A percentile compares a stretch with the other conserved stretches of the same genome.
Conservation (phyloP, 441 rosid species). For the Viola pubescens region DNA sequence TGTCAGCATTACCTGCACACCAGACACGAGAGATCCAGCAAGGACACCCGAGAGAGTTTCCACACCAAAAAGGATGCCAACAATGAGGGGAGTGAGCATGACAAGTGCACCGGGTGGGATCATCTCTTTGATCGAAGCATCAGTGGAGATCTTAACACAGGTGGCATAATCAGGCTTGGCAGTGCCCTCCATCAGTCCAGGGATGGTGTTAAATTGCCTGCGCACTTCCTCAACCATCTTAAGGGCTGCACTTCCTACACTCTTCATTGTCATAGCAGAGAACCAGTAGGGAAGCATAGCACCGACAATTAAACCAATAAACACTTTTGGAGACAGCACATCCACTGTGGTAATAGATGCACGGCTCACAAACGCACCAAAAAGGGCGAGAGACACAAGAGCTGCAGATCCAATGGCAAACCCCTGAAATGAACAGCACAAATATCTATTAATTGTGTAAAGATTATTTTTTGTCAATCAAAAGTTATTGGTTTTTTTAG, state of each 20-base stretch:
- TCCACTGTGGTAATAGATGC: slow-evolving; percentile 51
- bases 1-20: slow-evolving; percentile 43
- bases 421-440: slow-evolving; percentile 33
- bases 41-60: slow-evolving; percentile 70
- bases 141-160: slow-evolving; percentile 63
- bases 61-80: slow-evolving; percentile 59
- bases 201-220: slow-evolving; percentile 61
- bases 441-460: slow-evolving; percentile 1
- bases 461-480: too few relatives aligned
- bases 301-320: slow-evolving; percentile 54
- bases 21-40: slow-evolving; percentile 63
- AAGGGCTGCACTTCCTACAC: slow-evolving; percentile 69
- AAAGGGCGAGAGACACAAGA: slow-evolving; percentile 55
- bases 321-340: slow-evolving; percentile 59
- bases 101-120: slow-evolving; percentile 65
- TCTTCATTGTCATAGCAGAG: slow-evolving; percentile 77
- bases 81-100: slow-evolving; percentile 69
- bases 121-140: slow-evolving; percentile 74
- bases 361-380: slow-evolving; percentile 63
- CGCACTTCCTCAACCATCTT: slow-evolving; percentile 75
- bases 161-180: slow-evolving; percentile 68
- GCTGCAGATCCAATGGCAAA: slow-evolving; percentile 73
- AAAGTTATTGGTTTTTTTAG: too few relatives aligned
- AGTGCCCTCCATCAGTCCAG: slow-evolving; percentile 57
- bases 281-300: slow-evolving; percentile 76